These are phyloP conservation scores for Hygrocybe punicea DNA, from an alignment of 768 basidiomycete species.

Conservation along the genomic window DNA sequence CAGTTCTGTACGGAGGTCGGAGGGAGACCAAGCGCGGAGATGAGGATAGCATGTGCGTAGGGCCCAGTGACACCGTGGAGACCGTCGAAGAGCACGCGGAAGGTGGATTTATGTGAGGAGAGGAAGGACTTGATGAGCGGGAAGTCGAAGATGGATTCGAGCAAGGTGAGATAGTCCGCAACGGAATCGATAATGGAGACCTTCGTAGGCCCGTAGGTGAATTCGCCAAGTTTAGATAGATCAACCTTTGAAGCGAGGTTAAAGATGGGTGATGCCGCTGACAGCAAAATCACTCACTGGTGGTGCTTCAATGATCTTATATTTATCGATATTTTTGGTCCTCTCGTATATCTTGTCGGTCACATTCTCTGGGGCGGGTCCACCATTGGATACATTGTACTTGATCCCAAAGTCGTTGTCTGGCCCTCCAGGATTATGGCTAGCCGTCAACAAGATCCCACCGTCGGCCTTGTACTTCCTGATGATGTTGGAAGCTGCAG, in stretches of 20 bases:
- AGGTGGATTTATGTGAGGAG: slow-evolving; percentile 58
- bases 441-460: slow-evolving; percentile 94
- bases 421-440: slow-evolving; percentile 98
- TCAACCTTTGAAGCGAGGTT: slow-evolving; percentile 55
- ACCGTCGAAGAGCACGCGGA: slow-evolving; percentile 92
- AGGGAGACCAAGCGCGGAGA: slow-evolving; percentile 77
- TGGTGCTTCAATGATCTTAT: slow-evolving; percentile 78
- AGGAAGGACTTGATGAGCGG: slow-evolving; percentile 88
- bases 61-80: slow-evolving; percentile 96
- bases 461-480: slow-evolving; percentile 94
- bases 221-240: slow-evolving; percentile 76
- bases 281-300: slow-evolving; percentile 49
- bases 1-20: slow-evolving; percentile 86
- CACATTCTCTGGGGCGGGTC: slow-evolving; percentile 93
- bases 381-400: slow-evolving; percentile 97
- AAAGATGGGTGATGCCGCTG: neutral
- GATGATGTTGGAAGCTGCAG: slow-evolving; percentile 94
- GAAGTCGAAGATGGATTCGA: slow-evolving; percentile 94
- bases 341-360: slow-evolving; percentile 94
- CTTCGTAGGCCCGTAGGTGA: slow-evolving; percentile 74
- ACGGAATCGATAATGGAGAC: slow-evolving; percentile 95
- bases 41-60: slow-evolving; percentile 85
- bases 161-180: slow-evolving; percentile 76
- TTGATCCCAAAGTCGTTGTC: slow-evolving; percentile 99
- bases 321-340: slow-evolving; percentile 80